Base-by-base conservation (phyloP, 768 basidiomycete genomes). In the Botryobasidium botryosum region DNA sequence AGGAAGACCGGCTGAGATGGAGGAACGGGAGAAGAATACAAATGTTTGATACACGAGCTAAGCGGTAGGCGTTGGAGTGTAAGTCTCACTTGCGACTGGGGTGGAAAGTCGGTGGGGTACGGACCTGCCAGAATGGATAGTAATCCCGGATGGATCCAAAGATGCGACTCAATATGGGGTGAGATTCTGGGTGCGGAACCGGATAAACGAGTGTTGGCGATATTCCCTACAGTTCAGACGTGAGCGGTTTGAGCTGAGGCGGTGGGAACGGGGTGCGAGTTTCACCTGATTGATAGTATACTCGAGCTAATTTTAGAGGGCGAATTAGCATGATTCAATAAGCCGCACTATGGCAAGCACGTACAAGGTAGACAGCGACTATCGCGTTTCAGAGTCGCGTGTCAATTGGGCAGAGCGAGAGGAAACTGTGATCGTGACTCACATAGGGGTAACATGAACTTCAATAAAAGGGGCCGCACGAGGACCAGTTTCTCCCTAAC, bases 401-500 rank as follows among this genome's bases (percentile, higher is more conserved):
- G 13, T 7, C 26, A 44, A 32, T 6, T 17, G 17, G 18, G 43
- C 12, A n/a, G 31, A 44, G 17, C 15, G 25, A 5, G 24, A 40
- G 12, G 26, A 15, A 4, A 46, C 10, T 15, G 20, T 21, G 40
- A 44, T 2, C 12, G 13, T 8, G 13, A 70, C 84, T 65, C 52
- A 86, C 84, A 85, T 33, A 99, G 63, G 3, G 90, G 91, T n/a
- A 90, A 54, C 91, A 97, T 96, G 58, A 86, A 97, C 51, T 72
- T 75, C 42, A 69, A 45, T 29, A 94, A 57, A 51, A 96, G 61
- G 4, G 92, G 91, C 55, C 69, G 75, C 40, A 85, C 78, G 4
- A 99, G 64, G 21, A 65, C 62, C 71, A 84, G 74, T 62, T 96
- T 97, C 50, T 94, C 87, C 26, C 55, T 60, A 1, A 67, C 63